Percentiles rank a stretch among this genome's conserved stretches.
Conservation (phyloP, 148 eudicot species). For the Silene uniflora region DNA sequence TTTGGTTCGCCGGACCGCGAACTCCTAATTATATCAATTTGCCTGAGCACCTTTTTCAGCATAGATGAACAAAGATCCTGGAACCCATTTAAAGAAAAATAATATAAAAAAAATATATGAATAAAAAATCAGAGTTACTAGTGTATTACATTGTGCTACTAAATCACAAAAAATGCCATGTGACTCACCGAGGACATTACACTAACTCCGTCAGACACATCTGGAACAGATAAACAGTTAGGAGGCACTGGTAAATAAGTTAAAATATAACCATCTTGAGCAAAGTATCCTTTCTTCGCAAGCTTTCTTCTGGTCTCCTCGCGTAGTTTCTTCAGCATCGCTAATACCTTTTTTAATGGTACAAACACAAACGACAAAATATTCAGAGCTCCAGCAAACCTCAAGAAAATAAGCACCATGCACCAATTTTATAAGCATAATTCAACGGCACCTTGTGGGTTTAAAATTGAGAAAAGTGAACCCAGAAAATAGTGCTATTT, state of each 20-base stretch:
- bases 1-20: constrained; percentile 85
- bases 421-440: not conserved
- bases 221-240: constrained; percentile 89
- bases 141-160: not conserved
- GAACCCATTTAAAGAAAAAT: constrained; percentile 7
- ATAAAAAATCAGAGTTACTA: constrained; percentile 11
- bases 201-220: constrained; percentile 83
- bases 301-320: constrained; percentile 64
- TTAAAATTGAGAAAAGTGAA: not conserved
- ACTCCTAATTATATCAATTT: constrained; percentile 72
- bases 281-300: constrained; percentile 60
- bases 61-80: constrained; percentile 73
- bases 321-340: constrained; percentile 65
- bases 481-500: not conserved
- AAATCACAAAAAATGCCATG: not conserved
- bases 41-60: constrained; percentile 73
- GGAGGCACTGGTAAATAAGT: constrained; percentile 88
- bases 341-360: constrained; percentile 45
- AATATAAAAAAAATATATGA: not conserved
- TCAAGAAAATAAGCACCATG: not conserved
- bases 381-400: not conserved
- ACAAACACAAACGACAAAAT: not conserved
- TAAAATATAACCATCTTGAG: constrained; percentile 84
- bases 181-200: constrained; percentile 81
- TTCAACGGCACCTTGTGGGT: not conserved